Evolutionary conservation across 345 rosid genomes (phyloP).

Genomic region (Dovyalis caffra): DNA sequence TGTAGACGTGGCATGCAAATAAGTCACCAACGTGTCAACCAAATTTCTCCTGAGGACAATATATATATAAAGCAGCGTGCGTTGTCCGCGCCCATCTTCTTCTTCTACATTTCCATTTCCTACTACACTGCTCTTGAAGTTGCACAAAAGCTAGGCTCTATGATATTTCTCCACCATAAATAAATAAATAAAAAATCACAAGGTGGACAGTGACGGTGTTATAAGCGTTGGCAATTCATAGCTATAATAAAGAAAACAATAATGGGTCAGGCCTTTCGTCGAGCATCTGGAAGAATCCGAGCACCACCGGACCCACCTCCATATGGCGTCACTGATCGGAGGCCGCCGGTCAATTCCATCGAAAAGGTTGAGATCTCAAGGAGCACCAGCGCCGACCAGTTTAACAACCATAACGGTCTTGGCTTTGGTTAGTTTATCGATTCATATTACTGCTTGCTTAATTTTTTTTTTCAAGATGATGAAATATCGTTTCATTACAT

Average conservation of each 20-base stretch:
- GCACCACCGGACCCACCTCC: constrained; percentile 41
- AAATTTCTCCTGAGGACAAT: background rate
- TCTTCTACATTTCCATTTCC: background rate
- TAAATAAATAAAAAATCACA: background rate
- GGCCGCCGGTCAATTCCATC: constrained; percentile 31
- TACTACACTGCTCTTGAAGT: background rate
- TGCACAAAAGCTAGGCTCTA: background rate
- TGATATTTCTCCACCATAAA: too few species aligned
- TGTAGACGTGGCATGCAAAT: background rate
- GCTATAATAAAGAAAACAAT: background rate
- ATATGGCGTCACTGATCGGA: constrained; percentile 34
- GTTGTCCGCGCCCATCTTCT: background rate
- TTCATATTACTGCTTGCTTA: background rate
- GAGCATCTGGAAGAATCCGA: constrained; percentile 74
- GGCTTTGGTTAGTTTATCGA: constrained; percentile 23
- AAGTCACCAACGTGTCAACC: background rate
- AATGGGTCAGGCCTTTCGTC: constrained; percentile 99
- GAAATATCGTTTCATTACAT: background rate
- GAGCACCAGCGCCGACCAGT: background rate
- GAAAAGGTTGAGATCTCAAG: constrained; percentile 30
- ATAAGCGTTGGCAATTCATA: background rate
- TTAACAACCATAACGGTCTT: constrained; percentile 9
- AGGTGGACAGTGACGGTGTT: background rate
- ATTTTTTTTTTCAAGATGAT: background rate
- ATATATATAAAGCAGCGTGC: background rate